Evolutionary conservation across 2,329 filamentous ascomycete species (phyloP), one percentile per base, ranked within the genome.

Genomic region (Hypoxylon sp.): DNA sequence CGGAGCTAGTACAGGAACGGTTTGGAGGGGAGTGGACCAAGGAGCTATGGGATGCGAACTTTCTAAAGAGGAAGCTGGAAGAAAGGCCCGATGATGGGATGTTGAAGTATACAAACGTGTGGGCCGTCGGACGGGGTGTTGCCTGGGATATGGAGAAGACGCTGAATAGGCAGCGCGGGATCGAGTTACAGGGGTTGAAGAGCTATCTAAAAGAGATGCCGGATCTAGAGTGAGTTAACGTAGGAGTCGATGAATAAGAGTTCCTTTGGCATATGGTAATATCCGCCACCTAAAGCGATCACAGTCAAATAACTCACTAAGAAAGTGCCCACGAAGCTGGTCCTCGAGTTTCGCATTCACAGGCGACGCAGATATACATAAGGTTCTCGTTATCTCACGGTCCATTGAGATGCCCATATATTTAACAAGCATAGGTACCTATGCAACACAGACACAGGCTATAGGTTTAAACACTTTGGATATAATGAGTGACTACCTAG

Each of bases 101-200:
- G 63, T 80, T 81, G 65, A 88, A 84, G 77, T 89, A 89, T 75
- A 78, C 85, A 17, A 78, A 84, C 55, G 83, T 88, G 0, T 89
- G 88, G 78, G 85, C 82, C 0, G 77, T 81, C 51, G 84, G 85
- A 0, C 78, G 76, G 8, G 87, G 87, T 0, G 83, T 88, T 2
- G 82, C 80, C 48, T 90, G 87, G 87, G 80, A 84, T 22, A 79
- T 81, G 72, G 72, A 79, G 9, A 69, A 67, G 31, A 88, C 85
- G 1, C 83, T 85, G 67, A 88, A 87, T 75, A 66, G 63, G 14
- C 71, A 80, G 70, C 75, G 80, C 44, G 80, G 80, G 0, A 81
- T 88, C 29, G 63, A 77, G 24, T 76, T 81, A 63, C 72, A 77
- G 70, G 77, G 76, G 56, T 78, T 85, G 1, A 78, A 81, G 70